Conservation (phyloP, 2,329 filamentous ascomycete genomes). For the Beauveria rudraprayagi region DNA sequence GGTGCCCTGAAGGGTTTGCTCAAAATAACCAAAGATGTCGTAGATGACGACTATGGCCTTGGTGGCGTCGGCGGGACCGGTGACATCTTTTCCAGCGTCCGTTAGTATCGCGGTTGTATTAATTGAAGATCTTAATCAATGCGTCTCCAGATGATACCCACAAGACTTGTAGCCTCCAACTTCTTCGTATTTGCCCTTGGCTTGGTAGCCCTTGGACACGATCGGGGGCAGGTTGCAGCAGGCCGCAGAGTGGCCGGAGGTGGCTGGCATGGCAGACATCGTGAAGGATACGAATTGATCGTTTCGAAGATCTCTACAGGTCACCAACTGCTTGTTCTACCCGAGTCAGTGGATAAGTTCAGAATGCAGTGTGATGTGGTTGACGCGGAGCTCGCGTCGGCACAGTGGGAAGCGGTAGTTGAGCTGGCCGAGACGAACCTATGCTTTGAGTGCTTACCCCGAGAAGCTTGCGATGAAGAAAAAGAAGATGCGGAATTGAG, state of each 20-base stretch:
- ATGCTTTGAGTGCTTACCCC: not conserved
- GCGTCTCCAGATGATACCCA: conserved; percentile 16
- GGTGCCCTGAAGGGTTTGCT: conserved; percentile 61
- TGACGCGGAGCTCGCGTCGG: too few relatives aligned
- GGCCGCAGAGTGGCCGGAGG: conserved; percentile 45
- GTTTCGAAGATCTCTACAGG: not conserved
- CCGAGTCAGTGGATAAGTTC: not conserved
- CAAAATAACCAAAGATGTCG: conserved; percentile 62
- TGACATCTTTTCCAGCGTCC: conserved; percentile 32
- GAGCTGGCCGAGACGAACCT: not conserved
- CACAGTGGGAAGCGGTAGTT: not conserved
- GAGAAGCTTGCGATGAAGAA: not conserved
- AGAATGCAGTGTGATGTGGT: not conserved
- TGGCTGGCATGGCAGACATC: conserved; percentile 44
- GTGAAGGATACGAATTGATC: not conserved
- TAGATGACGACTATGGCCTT: conserved; percentile 45
- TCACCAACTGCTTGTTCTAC: not conserved
- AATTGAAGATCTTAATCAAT: too few relatives aligned
- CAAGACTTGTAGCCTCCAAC: conserved; percentile 48
- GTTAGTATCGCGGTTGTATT: conserved; percentile 7
- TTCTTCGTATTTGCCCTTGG: conserved; percentile 48
- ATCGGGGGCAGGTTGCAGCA: conserved; percentile 54
- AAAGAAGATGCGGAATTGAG: not conserved
- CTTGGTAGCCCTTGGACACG: conserved; percentile 44
- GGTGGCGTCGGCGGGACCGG: conserved; percentile 36